phyloP scores from a whole-genome alignment of 371 early-diverging fungal species.

The Scutellospora calospora region DNA sequence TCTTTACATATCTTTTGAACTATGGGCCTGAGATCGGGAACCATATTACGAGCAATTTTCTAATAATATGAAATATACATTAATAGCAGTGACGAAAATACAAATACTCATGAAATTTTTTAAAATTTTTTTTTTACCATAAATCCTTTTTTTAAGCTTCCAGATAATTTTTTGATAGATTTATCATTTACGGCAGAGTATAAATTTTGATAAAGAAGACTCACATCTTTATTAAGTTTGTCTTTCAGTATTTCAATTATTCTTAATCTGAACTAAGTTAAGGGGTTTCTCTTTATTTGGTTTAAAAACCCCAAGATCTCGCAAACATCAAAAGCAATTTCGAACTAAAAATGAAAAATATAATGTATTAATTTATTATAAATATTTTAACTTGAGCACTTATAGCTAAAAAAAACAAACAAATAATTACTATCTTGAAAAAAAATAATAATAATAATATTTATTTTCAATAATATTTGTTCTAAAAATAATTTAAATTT shows the following conservation, averaged over 20 bases:
- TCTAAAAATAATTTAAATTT: no score
- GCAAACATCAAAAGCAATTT: constrained; percentile 29
- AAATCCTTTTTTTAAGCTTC: constrained; percentile 19
- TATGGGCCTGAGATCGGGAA: background rate
- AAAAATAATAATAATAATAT: no score
- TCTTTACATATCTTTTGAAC: constrained; percentile 24
- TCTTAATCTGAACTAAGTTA: constrained; percentile 4
- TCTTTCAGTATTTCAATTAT: background rate
- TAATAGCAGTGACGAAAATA: background rate
- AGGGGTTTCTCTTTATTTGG: constrained; percentile 32
- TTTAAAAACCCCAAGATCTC: constrained; percentile 20
- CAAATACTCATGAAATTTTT: background rate
- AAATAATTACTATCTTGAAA: no score
- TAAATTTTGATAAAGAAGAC: constrained; percentile 23
- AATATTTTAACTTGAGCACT: no score
- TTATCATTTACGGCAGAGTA: constrained; percentile 1
- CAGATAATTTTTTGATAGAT: constrained; percentile 10
- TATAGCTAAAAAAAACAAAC: no score
- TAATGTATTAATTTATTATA: constrained; percentile 7
- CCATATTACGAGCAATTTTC: constrained; percentile 28
- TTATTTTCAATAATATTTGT: no score
- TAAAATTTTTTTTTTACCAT: constrained; percentile 20
- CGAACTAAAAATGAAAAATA: constrained; percentile 36
- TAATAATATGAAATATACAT: background rate
- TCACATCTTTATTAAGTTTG: constrained; percentile 11